Evolutionary conservation across 306 rosid genomes (phyloP), one percentile per base, ranked within the genome.

Genomic region (Lithocarpus polystachyus): DNA sequence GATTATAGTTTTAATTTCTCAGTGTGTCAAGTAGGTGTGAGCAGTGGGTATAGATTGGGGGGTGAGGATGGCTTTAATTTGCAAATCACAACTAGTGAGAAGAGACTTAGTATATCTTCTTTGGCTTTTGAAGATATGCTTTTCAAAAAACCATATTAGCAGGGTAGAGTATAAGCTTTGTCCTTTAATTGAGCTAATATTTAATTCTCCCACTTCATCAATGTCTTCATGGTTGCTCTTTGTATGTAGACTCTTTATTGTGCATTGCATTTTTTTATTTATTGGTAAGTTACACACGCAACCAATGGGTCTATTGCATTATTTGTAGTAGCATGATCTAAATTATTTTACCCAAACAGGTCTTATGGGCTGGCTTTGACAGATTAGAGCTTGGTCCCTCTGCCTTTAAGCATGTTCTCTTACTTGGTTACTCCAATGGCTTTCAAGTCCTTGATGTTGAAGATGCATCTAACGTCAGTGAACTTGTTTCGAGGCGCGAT

Each of bases 381-480:
- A 87, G 84, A 87, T 82, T 96, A 86, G 90, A 90, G 84, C 89
- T 89, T 56, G 80, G 87, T 78, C 88, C 86, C 12, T 86, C 91
- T 72, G 92, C 87, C 74, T 86, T 81, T 87, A 90, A 82, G 72
- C 86, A 72, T 67, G 91, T 96, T 56, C 94, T 96, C 74, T 83
- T 96, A 80, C 93, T 96, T 0, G 99, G 99, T 62, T 96, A 91
- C 80, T 81, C 90, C 85, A 93, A 93, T 84, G 99, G 92, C 7
- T 96, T 91, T 88, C 99, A 96, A 96, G 99, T 96, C 82, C 91
- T 93, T 33, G 93, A 96, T 74, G 94, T 91, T 81, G 96, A 93
- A 86, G 93, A 96, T 84, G 92, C 96, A 74, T 85, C 92, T 24
- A 86, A 87, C 77, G 87, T 93, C 80, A 75, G 85, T 80, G 98